Conservation (phyloP, 176 grass and related monocot genomes). For the Elaeis guineensis region DNA sequence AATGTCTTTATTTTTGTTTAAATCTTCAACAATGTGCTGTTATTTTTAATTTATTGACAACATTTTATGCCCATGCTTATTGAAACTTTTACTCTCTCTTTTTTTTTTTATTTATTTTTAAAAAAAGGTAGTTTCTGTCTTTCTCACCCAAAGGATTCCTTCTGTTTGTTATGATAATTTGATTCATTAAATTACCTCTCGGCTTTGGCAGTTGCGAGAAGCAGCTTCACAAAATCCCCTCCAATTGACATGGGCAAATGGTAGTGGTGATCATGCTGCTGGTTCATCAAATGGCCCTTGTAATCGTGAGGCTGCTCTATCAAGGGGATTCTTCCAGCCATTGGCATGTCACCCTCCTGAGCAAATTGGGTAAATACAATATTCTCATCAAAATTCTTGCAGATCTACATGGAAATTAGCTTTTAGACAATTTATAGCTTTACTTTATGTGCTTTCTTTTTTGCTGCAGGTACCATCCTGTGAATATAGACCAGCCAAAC, state of each 20-base stretch:
- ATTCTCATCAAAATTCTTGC: too few species aligned
- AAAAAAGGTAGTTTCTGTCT: background rate
- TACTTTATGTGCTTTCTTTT: background rate
- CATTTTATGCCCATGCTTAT: too few species aligned
- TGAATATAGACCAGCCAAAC: too few species aligned
- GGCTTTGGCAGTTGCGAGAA: slow-evolving; percentile 17
- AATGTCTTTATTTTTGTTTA: too few species aligned
- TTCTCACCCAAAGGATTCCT: background rate
- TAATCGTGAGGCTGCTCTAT: slow-evolving; percentile 5
- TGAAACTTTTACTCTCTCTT: background rate
- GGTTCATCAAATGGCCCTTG: background rate
- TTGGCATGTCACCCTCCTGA: slow-evolving; percentile 7
- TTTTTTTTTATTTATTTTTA: background rate
- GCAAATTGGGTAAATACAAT: slow-evolving; percentile 7
- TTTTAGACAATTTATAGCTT: background rate
- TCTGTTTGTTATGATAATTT: too few species aligned
- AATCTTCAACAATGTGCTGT: too few species aligned
- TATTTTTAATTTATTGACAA: too few species aligned
- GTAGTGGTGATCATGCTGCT: background rate
- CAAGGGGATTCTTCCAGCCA: background rate
- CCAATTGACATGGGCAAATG: slow-evolving; percentile 12
- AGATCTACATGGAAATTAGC: too few species aligned
- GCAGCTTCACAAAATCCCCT: background rate
- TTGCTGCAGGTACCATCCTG: too few species aligned
- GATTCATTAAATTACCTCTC: too few species aligned